Percentiles rank a stretch among this genome's conserved stretches.
phyloP scores from a whole-genome alignment of 768 basidiomycete species.

The Lentinus brumalis region DNA sequence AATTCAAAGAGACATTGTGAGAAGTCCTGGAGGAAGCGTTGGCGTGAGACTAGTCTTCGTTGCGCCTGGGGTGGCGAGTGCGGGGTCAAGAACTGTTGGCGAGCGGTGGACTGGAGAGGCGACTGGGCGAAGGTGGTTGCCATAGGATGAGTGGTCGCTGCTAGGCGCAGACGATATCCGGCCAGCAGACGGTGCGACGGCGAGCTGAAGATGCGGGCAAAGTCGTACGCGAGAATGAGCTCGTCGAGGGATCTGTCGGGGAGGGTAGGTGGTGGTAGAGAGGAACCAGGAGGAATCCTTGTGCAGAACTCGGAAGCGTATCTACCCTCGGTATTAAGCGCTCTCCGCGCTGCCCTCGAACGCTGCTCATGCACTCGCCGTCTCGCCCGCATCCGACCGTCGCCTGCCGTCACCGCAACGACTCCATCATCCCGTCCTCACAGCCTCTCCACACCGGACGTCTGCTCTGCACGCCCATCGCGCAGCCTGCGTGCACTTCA shows the following conservation, averaged over 20 bases:
- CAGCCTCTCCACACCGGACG: too few relatives aligned
- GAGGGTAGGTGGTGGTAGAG: conserved; percentile 4
- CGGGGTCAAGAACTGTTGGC: conserved; percentile 23
- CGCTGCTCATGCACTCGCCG: not conserved
- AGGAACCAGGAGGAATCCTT: conserved; percentile 13
- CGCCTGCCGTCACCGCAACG: too few relatives aligned
- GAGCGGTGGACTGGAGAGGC: conserved; percentile 15
- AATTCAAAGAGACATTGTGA: conserved; percentile 93
- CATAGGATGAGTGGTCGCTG: conserved; percentile 15
- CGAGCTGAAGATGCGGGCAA: not conserved
- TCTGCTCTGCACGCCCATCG: too few relatives aligned
- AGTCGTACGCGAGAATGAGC: not conserved
- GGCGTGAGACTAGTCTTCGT: conserved; percentile 41
- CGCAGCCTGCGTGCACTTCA: too few relatives aligned
- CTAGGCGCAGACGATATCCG: conserved; percentile 17
- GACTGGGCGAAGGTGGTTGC: conserved; percentile 23
- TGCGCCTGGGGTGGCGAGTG: conserved; percentile 20
- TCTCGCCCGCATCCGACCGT: too few relatives aligned
- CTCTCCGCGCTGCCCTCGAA: too few relatives aligned
- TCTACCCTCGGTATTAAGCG: too few relatives aligned
- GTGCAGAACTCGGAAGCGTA: too few relatives aligned
- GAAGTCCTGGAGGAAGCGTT: conserved; percentile 76
- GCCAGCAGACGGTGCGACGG: conserved; percentile 19
- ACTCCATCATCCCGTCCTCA: too few relatives aligned
- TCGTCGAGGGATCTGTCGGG: conserved; percentile 1